Percentiles rank a stretch among this genome's conserved stretches.
Conservation (phyloP, 2,329 filamentous ascomycete genomes). For the Phialemoniopsis sp. region DNA sequence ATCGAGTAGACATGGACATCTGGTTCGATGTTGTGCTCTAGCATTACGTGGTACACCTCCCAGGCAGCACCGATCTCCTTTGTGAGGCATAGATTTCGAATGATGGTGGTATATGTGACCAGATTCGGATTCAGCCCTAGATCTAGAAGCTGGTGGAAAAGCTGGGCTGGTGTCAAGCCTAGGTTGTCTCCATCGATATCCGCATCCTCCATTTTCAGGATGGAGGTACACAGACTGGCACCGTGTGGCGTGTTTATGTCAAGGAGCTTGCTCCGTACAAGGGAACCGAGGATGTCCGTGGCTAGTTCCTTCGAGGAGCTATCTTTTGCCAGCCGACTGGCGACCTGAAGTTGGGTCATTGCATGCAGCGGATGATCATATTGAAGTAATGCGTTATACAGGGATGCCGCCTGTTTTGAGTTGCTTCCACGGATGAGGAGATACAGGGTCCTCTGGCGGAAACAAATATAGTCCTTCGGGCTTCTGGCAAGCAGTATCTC, state of each 20-base stretch:
- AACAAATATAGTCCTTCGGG: constrained; percentile 14
- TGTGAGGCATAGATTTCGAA: constrained; percentile 67
- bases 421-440: constrained; percentile 6
- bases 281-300: constrained; percentile 35
- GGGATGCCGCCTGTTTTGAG: constrained; percentile 16
- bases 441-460: constrained; percentile 31
- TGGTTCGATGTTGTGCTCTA: constrained; percentile 53
- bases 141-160: constrained; percentile 53
- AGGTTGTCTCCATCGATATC: not conserved
- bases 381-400: constrained; percentile 28
- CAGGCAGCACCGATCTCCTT: constrained; percentile 59
- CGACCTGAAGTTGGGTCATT: constrained; percentile 44
- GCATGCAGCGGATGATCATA: constrained; percentile 25
- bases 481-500: constrained; percentile 8
- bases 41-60: constrained; percentile 61
- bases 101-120: constrained; percentile 60
- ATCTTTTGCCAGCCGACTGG: constrained; percentile 35
- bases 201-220: constrained; percentile 41
- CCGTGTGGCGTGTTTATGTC: constrained; percentile 41
- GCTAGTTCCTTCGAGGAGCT: constrained; percentile 32
- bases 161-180: constrained; percentile 38
- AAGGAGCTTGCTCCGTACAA: constrained; percentile 25
- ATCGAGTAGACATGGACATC: constrained; percentile 65
- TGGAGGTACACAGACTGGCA: constrained; percentile 52
- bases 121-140: constrained; percentile 61